Conservation (phyloP, 164 flowering plant genomes). For the Magnolia changhungtana region DNA sequence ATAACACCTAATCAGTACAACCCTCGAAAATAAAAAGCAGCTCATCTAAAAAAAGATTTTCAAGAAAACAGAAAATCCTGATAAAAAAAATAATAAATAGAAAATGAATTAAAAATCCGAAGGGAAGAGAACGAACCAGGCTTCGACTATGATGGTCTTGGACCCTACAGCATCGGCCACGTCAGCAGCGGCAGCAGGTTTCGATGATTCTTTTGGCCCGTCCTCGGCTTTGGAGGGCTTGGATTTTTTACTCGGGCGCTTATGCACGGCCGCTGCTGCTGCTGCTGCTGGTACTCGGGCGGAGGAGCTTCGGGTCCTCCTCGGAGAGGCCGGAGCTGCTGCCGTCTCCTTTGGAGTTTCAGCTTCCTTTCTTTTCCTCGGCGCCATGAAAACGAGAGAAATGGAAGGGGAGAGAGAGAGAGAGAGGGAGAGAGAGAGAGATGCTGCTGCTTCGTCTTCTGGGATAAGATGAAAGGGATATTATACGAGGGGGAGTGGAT, state of each 20-base stretch:
- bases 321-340: not conserved
- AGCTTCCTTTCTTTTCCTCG: not conserved
- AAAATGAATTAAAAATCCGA: not conserved
- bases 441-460: not conserved
- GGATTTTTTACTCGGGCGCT: not conserved
- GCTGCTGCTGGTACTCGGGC: not conserved
- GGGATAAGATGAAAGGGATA: not conserved
- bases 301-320: not conserved
- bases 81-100: no score
- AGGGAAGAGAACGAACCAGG: slow-evolving; percentile 1
- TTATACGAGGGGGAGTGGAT: no score
- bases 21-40: no score
- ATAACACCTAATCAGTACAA: no score
- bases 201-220: not conserved
- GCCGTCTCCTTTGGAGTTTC: not conserved
- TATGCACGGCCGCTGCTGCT: not conserved
- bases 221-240: not conserved
- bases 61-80: not conserved
- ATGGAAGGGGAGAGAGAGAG: not conserved
- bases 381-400: slow-evolving; percentile 2
- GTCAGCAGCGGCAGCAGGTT: not conserved
- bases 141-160: slow-evolving; percentile 7
- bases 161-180: not conserved
- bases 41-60: no score
- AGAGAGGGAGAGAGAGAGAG: not conserved